Evolutionary conservation across 2,329 filamentous ascomycete genomes (phyloP), one percentile per base, ranked within the genome.

Genomic region (Ophiostoma sp.): DNA sequence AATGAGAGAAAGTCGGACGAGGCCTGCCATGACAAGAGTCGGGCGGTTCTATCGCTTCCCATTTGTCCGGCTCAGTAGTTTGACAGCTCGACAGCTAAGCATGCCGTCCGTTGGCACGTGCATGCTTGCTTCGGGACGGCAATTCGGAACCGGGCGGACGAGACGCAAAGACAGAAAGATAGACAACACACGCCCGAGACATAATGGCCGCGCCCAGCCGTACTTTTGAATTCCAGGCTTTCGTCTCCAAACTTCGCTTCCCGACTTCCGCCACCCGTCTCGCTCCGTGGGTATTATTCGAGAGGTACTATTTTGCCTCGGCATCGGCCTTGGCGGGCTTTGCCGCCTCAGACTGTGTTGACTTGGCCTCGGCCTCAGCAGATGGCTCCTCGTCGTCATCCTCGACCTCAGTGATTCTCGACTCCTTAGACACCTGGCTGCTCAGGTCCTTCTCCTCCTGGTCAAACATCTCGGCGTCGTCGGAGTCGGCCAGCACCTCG

Each of bases 401-500:
- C 35, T 71, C 64, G 20, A 69, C 69, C 44, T 71, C 70, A 11
- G 71, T 41, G 31, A 74, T 70, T 17, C 76, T 74, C 5, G 84
- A 79, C 71, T 82, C 83, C 82, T 92, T 94, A 78, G 87, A 86
- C 72, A 95, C 91, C 82, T 96, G 93, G 79, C 90, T 94, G 74
- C 87, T 89, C 73, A 94, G 85, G 78, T 97, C 93, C 79, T 92
- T 92, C 77, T 96, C 92, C 77, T 96, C 92, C 78, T 93, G 90
- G 79, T 97, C 93, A 81, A 97, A 96, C 89, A 97, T 94, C 76
- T 97, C 93, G 74, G 91, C 89, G 78, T 97, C 93, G 80, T 93
- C 89, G 78, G 91, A 91, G 80, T 95, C 93, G 75, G 92, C 93
- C 77, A 94, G 84, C 79, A 96, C 88, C 83, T 97, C 94, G 77